Conservation (phyloP, 129 eudicot genomes). For the Glebionis coronaria region DNA sequence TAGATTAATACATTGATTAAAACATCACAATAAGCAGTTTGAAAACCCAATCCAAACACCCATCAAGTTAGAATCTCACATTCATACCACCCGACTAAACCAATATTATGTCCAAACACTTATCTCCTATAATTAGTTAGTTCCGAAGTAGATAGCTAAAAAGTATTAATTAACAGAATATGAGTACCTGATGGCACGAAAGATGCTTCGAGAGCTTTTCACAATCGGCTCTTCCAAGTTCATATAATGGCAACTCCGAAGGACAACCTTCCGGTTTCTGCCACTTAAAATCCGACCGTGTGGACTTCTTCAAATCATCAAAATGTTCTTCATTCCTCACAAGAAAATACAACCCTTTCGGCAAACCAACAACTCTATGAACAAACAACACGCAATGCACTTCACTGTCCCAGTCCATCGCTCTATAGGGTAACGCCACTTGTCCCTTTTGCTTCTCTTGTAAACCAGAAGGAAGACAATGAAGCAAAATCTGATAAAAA, state of each 20-base stretch:
- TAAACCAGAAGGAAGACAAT: conserved; percentile 73
- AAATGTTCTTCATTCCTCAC: conserved; percentile 85
- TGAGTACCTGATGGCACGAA: conserved; percentile 82
- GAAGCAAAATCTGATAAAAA: conserved; percentile 76
- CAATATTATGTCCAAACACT: not conserved
- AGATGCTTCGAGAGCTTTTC: conserved; percentile 60
- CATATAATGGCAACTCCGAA: conserved; percentile 70
- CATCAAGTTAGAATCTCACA: not conserved
- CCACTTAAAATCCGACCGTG: conserved; percentile 74
- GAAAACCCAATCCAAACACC: not conserved
- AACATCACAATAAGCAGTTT: not conserved
- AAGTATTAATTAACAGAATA: not conserved
- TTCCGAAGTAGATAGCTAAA: not conserved
- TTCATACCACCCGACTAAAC: not conserved
- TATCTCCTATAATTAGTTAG: not conserved
- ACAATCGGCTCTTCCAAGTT: conserved; percentile 64
- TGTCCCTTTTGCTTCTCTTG: conserved; percentile 58
- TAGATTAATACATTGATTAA: not conserved
- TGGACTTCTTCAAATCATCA: conserved; percentile 53
- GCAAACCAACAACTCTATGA: conserved; percentile 84
- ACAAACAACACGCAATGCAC: conserved; percentile 87
- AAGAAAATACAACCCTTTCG: conserved; percentile 79
- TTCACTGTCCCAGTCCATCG: conserved; percentile 80
- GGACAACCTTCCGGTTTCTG: conserved; percentile 91
- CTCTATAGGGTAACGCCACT: conserved; percentile 75